Percentiles rank a stretch among this genome's conserved stretches.
phyloP scores from a whole-genome alignment of 2,329 filamentous ascomycete species.

The Dactylella cylindrospora region DNA sequence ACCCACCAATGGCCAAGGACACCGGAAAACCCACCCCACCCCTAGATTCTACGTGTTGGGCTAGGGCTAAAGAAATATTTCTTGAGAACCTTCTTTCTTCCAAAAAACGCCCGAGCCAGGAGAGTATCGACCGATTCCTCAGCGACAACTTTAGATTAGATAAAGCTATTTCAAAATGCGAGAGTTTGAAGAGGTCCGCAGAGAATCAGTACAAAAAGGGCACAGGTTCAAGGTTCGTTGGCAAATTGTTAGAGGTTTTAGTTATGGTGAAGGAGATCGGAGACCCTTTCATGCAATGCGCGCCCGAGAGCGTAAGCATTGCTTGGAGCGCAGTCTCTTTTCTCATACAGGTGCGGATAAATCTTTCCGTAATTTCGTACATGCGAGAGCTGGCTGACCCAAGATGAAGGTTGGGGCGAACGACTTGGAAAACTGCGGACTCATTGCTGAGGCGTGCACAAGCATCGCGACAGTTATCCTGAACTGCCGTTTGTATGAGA shows the following conservation, averaged over 20 bases:
- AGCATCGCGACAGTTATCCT: slow-evolving; percentile 38
- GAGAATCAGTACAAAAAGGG: slow-evolving; percentile 42
- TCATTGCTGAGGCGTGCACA: slow-evolving; percentile 40
- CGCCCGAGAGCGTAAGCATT: slow-evolving; percentile 40
- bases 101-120: slow-evolving; percentile 36
- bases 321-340: slow-evolving; percentile 41
- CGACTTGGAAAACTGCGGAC: slow-evolving; percentile 37
- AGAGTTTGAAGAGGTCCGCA: slow-evolving; percentile 29
- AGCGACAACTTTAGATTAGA: slow-evolving; percentile 38
- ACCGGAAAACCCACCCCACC: too few relatives aligned
- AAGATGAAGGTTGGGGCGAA: slow-evolving; percentile 25
- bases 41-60: slow-evolving; percentile 35
- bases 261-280: slow-evolving; percentile 32
- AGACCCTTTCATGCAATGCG: slow-evolving; percentile 36
- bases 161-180: slow-evolving; percentile 40
- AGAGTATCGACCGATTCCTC: slow-evolving; percentile 37
- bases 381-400: background rate
- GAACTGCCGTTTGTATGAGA: slow-evolving; percentile 40
- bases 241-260: slow-evolving; percentile 32
- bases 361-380: background rate
- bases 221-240: slow-evolving; percentile 32
- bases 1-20: too few relatives aligned
- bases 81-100: slow-evolving; percentile 23
- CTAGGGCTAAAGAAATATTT: slow-evolving; percentile 33
- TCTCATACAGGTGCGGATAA: slow-evolving; percentile 24